phyloP scores from a whole-genome alignment of 169 alveolate genomes.

The Eimeria maxima region DNA sequence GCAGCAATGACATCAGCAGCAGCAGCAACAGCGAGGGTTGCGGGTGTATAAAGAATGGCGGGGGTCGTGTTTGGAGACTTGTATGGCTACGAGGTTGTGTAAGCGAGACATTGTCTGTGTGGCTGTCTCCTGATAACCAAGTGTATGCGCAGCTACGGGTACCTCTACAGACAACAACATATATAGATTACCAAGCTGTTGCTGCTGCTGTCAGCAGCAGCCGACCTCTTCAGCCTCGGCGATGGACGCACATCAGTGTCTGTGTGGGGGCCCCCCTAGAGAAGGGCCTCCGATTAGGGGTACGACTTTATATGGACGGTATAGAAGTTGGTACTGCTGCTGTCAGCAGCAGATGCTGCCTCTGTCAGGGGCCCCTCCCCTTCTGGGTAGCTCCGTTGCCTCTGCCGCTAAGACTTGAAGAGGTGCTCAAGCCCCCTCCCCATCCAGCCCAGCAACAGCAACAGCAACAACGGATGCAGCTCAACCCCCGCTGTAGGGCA shows the following conservation, averaged over 20 bases:
- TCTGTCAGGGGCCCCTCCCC: slow-evolving; percentile 78
- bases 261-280: slow-evolving; percentile 53
- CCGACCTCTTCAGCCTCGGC: slow-evolving; percentile 10
- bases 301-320: slow-evolving; percentile 58
- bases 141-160: slow-evolving; percentile 67
- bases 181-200: slow-evolving; percentile 55
- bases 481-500: slow-evolving; percentile 47
- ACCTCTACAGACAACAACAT: slow-evolving; percentile 62
- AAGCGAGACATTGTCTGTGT: slow-evolving; percentile 45
- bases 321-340: slow-evolving; percentile 29
- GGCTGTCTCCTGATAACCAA: slow-evolving; percentile 64
- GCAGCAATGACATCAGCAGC: slow-evolving; percentile 31
- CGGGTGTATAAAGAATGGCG: neutral
- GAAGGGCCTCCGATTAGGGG: neutral
- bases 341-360: slow-evolving; percentile 75
- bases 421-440: slow-evolving; percentile 19
- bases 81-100: slow-evolving; percentile 73
- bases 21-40: slow-evolving; percentile 9
- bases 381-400: slow-evolving; percentile 79
- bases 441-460: slow-evolving; percentile 57
- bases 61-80: slow-evolving; percentile 61
- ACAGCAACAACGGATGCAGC: slow-evolving; percentile 27
- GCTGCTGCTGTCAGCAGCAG: slow-evolving; percentile 32
- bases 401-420: slow-evolving; percentile 45
- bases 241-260: slow-evolving; percentile 74